Evolutionary conservation across 768 basidiomycete species (phyloP), one percentile per base, ranked within the genome.

Genomic region (Zangia roseola): DNA sequence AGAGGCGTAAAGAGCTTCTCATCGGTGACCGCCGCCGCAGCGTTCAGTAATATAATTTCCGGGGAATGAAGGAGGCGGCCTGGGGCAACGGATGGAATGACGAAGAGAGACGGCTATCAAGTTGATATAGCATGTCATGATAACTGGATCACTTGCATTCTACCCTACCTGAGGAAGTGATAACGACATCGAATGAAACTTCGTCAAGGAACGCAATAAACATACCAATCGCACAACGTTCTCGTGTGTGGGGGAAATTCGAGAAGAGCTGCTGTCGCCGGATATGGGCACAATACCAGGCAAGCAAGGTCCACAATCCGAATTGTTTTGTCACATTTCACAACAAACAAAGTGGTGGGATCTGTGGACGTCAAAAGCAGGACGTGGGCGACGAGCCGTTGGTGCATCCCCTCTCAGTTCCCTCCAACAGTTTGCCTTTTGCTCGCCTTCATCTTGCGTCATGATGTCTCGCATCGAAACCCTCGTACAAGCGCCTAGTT

Each of bases 291-390:
- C 59, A 59, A 65, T 62, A 23, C 46, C 28, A 43, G 41, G 47
- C 45, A 47, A 38, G 34, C 45, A 52, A 49, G 30, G 38, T 55
- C 61, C 63, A 61, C 53, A 50, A 49, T 37, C 36, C 40, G 36
- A 40, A 47, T 23, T 56, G 47, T 48, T 43, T 45, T 53, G 40
- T 40, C 49, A 64, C 59, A 57, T 54, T 64, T 61, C 64, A 62
- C 64, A 63, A 64, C 59, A 67, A 65, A 66, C 64, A 65, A 65
- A 50, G 54, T 50, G 52, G 54, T 50, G 56, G 44, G 38, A 46
- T 40, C 21, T 47, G 40, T 53, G 4, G 50, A 57, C 40, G 43
- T 64, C 55, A 65, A 62, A 64, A 64, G 52, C 50, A 51, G 31
- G 41, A 46, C 20, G 47, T 40, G 36, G 38, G n/a, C 35, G 35